Conservation (phyloP, 2,329 filamentous ascomycete species). For the Neodidymelliopsis sp. region DNA sequence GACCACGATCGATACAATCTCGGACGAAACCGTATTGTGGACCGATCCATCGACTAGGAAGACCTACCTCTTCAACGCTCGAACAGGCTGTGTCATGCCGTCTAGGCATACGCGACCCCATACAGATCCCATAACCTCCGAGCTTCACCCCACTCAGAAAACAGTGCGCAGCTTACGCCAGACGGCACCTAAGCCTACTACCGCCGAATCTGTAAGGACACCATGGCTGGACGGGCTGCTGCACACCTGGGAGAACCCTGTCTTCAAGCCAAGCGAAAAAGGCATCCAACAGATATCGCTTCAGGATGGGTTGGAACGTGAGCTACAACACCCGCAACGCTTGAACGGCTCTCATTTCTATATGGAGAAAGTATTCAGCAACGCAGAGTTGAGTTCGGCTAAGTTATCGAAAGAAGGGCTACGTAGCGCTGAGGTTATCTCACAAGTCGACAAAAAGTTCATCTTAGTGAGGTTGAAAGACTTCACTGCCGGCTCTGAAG, state of each 20-base stretch:
- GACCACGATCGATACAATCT: too few species aligned
- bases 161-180: constrained; percentile 43
- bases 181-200: constrained; percentile 30
- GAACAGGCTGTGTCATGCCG: constrained; percentile 59
- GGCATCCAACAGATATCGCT: constrained; percentile 50
- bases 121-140: constrained; percentile 10
- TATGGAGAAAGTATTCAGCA: constrained; percentile 33
- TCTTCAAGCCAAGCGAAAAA: constrained; percentile 66
- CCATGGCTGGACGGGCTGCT: constrained; percentile 69
- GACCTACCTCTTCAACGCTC: constrained; percentile 59
- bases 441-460: constrained; percentile 91
- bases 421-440: constrained; percentile 68
- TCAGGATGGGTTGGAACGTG: constrained; percentile 15
- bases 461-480: constrained; percentile 70
- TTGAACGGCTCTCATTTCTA: constrained; percentile 20
- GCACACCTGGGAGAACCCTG: constrained; percentile 75
- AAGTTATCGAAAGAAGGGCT: constrained; percentile 65
- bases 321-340: constrained; percentile 1
- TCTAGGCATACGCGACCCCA: constrained; percentile 20
- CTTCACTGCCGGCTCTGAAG: constrained; percentile 17
- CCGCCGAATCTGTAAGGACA: constrained; percentile 17
- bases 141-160: constrained; percentile 19
- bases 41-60: constrained; percentile 66
- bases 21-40: constrained; percentile 63
- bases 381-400: constrained; percentile 29